Evolutionary conservation across 1,284 basidiomycete genomes (phyloP).

Genomic region (Ustilago vetiveriae): DNA sequence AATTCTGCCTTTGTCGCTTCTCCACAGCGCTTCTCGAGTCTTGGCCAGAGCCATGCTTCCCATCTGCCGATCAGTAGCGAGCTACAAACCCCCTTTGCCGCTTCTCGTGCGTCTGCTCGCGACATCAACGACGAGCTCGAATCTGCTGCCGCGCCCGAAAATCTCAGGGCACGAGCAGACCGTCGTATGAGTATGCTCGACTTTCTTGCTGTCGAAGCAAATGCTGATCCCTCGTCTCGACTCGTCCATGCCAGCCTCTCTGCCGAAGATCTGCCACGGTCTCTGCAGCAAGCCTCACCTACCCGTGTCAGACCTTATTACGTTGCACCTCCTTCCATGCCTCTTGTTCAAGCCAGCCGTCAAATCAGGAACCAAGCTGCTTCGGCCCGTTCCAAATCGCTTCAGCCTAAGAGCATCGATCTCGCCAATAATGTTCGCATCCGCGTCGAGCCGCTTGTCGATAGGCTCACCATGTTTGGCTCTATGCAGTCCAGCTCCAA

Average conservation of each 20-base stretch:
- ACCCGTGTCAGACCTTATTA: not conserved
- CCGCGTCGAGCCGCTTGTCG: slow-evolving; percentile 49
- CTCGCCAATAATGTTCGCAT: slow-evolving; percentile 22
- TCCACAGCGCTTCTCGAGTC: slow-evolving; percentile 29
- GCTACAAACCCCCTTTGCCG: not conserved
- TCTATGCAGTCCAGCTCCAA: slow-evolving; percentile 64
- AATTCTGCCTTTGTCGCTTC: slow-evolving; percentile 16
- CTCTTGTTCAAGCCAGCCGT: slow-evolving; percentile 33
- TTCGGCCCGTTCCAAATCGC: slow-evolving; percentile 8
- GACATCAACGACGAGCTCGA: slow-evolving; percentile 32
- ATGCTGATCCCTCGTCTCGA: not conserved
- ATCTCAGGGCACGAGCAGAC: slow-evolving; percentile 8
- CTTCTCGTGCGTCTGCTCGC: slow-evolving; percentile 12
- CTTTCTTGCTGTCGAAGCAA: slow-evolving; percentile 27
- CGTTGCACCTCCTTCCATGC: slow-evolving; percentile 20
- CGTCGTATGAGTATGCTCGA: slow-evolving; percentile 49
- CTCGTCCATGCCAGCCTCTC: slow-evolving; percentile 23
- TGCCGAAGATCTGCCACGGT: slow-evolving; percentile 25
- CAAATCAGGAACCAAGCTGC: slow-evolving; percentile 14
- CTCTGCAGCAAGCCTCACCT: slow-evolving; percentile 1
- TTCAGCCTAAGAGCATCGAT: slow-evolving; percentile 18
- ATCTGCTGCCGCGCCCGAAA: slow-evolving; percentile 8
- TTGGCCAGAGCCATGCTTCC: slow-evolving; percentile 16
- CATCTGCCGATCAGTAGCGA: not conserved
- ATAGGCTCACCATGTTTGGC: slow-evolving; percentile 64